Evolutionary conservation across 2,329 filamentous ascomycete genomes (phyloP).

Genomic region (Pyrenophora graminea): DNA sequence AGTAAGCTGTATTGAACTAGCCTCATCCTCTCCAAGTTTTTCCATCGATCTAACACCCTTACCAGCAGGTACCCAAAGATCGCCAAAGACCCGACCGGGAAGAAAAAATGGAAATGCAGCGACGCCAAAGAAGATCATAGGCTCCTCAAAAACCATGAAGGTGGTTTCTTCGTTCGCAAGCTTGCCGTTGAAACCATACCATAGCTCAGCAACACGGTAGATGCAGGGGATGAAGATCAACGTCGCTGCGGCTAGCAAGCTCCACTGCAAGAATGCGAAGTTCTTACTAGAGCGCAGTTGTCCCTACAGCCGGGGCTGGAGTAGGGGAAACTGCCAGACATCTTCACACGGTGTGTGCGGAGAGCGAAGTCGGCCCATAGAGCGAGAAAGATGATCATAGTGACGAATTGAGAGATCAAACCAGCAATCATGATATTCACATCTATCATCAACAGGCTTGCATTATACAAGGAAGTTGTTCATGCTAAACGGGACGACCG

Average conservation of each 20-base stretch:
- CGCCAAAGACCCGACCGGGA: slow-evolving; percentile 42
- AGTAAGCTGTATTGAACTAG: slow-evolving; percentile 14
- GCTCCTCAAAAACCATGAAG: slow-evolving; percentile 58
- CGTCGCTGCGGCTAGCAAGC: slow-evolving; percentile 47
- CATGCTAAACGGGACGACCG: slow-evolving; percentile 55
- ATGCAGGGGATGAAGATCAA: slow-evolving; percentile 53
- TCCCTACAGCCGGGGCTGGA: slow-evolving; percentile 29
- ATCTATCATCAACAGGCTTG: slow-evolving; percentile 18
- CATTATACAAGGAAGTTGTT: slow-evolving; percentile 57
- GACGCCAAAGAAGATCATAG: slow-evolving; percentile 55
- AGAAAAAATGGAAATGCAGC: slow-evolving; percentile 52
- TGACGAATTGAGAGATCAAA: slow-evolving; percentile 59
- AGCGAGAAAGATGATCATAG: slow-evolving; percentile 54
- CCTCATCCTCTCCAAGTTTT: slow-evolving; percentile 13
- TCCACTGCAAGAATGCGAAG: slow-evolving; percentile 32
- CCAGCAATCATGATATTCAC: slow-evolving; percentile 62
- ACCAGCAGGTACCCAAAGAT: slow-evolving; percentile 16
- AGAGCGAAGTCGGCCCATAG: slow-evolving; percentile 45
- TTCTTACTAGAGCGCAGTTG: slow-evolving; percentile 16
- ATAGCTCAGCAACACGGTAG: slow-evolving; percentile 55
- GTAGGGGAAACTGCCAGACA: slow-evolving; percentile 21
- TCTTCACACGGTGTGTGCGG: slow-evolving; percentile 22
- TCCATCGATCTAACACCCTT: slow-evolving; percentile 21
- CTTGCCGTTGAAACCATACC: slow-evolving; percentile 49
- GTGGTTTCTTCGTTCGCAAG: slow-evolving; percentile 53